Base-by-base conservation (phyloP, 2,329 filamentous ascomycete species). In the Cladosporium sp. region DNA sequence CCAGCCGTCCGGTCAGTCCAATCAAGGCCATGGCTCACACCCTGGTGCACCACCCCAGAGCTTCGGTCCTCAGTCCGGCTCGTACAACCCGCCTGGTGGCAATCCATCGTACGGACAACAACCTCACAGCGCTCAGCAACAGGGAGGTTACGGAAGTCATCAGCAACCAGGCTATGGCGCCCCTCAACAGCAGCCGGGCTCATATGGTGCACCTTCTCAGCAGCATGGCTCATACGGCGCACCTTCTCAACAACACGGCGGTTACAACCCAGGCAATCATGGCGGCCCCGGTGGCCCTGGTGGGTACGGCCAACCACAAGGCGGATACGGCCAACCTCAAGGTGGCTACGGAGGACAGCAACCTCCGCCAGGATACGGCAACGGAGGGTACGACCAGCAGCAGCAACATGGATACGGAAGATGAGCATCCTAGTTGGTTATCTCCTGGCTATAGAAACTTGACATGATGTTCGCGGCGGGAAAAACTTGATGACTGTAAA, bases 371-470 rank as follows among this genome's bases (percentile, higher is more conserved):
- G 63, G 63, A 22, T 69, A 69, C 55, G 66, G 65, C 12, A 56
- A 57, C 4, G 50, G 51, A 15, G 58, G 58, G 5, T 59, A 55
- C 20, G 51, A 55, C 38, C 51, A 50, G 28, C 45, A 55, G 52
- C 52, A 55, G 58, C 40, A 55, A 51, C 38, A 59, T 43, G 61
- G 61, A 14, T 61, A 59, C 42, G 61, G 61, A 39, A 59, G 58
- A 20, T 34, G 45, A 61, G 30, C 58, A 11, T 65, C 64, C 9
- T 65, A 67, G 6, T 64, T 63, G 15, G 67, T 67, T 39, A 66
- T 9, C n/a, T 63, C 64, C 19, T 71, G 69, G 68, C 64, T 64
- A 64, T 69, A 58, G 49, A 39, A 28, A 58, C 38, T 14, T 39
- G 49, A 39, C n/a, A 8, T 15, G 51, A 25, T 25, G 25, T 19